phyloP scores from a whole-genome alignment of 2,329 filamentous ascomycete genomes.

The Apiospora saccharicola region DNA sequence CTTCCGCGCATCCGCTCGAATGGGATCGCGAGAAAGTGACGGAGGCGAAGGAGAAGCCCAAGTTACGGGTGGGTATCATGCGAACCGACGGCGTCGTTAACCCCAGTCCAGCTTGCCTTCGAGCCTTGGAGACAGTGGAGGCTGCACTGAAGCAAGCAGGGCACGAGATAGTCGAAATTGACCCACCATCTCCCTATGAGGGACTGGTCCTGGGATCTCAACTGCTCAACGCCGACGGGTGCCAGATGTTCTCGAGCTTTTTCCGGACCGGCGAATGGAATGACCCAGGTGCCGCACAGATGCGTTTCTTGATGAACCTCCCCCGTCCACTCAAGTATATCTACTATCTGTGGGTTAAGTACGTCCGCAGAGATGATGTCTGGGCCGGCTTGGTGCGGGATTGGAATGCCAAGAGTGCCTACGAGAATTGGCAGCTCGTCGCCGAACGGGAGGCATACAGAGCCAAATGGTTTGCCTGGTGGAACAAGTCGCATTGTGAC shows the following conservation, averaged over 20 bases:
- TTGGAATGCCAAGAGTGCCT: conserved; percentile 77
- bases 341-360: conserved; percentile 91
- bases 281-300: conserved; percentile 78
- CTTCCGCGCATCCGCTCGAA: conserved; percentile 82
- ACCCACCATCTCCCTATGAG: conserved; percentile 75
- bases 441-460: conserved; percentile 80
- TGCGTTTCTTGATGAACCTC: conserved; percentile 76
- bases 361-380: conserved; percentile 75
- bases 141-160: conserved; percentile 73
- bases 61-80: conserved; percentile 77
- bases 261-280: conserved; percentile 81
- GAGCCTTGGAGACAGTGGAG: conserved; percentile 76
- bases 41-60: conserved; percentile 67
- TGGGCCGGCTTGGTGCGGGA: conserved; percentile 81
- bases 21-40: conserved; percentile 73
- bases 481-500: conserved; percentile 76
- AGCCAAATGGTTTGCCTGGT: conserved; percentile 83
- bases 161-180: conserved; percentile 73
- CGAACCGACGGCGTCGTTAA: conserved; percentile 84
- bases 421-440: conserved; percentile 85
- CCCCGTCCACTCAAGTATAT: conserved; percentile 79
- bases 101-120: conserved; percentile 82
- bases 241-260: conserved; percentile 78
- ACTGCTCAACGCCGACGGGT: conserved; percentile 85
- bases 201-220: conserved; percentile 79